These are phyloP conservation scores for Coemansia sp. DNA, from an alignment of 371 early-diverging fungal genomes.

Conservation along the genomic window DNA sequence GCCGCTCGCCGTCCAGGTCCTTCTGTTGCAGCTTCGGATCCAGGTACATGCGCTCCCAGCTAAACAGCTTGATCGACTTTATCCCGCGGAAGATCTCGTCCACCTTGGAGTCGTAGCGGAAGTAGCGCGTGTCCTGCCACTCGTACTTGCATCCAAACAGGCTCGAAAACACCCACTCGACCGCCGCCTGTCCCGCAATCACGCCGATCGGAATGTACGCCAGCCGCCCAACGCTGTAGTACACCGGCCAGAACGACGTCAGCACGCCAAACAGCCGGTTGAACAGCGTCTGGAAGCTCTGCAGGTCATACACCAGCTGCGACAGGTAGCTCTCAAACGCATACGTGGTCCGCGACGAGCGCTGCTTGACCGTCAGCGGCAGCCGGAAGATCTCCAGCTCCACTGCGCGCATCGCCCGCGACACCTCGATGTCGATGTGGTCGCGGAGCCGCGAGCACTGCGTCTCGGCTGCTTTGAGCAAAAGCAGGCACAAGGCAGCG, in stretches of 20 bases:
- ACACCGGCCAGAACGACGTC: conserved; percentile 6
- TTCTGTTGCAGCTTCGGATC: conserved; percentile 16
- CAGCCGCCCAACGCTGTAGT: conserved; percentile 15
- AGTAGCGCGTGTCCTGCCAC: background rate
- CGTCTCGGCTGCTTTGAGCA: background rate
- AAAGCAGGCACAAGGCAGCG: background rate
- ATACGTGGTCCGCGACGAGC: background rate
- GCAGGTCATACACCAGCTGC: conserved; percentile 1
- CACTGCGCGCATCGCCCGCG: conserved; percentile 9
- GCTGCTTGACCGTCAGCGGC: conserved; percentile 8
- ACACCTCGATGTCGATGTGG: background rate
- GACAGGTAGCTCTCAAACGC: no score
- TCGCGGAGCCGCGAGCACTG: background rate
- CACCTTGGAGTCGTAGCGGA: conserved; percentile 4
- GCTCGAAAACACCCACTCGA: background rate
- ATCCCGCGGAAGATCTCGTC: conserved; percentile 61
- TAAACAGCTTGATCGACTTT: conserved; percentile 75
- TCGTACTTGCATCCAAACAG: conserved; percentile 7
- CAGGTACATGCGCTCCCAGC: conserved; percentile 68
- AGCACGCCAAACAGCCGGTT: background rate
- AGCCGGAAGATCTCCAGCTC: conserved; percentile 22
- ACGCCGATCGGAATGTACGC: conserved; percentile 18
- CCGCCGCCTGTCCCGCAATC: background rate
- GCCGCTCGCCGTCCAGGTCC: conserved; percentile 48
- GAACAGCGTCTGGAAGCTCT: background rate